A percentile compares a stretch with the other conserved stretches of the same genome.
Evolutionary conservation across 768 basidiomycete species (phyloP).

Genomic region (Podaxis pistillaris): DNA sequence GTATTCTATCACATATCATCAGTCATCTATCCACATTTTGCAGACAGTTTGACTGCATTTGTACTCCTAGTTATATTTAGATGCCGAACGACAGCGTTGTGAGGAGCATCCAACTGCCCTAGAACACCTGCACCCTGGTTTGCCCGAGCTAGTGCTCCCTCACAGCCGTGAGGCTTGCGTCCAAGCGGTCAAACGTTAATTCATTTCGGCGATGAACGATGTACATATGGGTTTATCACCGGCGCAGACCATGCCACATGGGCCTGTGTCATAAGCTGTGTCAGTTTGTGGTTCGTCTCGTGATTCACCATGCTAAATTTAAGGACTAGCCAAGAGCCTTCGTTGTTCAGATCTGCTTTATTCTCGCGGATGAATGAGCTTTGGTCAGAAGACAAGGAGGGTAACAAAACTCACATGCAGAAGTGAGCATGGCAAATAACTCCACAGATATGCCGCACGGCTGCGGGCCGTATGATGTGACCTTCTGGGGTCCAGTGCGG

Average conservation of each 20-base stretch:
- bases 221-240: neutral
- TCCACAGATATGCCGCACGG: neutral
- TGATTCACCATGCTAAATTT: neutral
- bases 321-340: neutral
- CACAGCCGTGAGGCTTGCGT: neutral
- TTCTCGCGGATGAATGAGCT: neutral
- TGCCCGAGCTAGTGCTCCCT: neutral
- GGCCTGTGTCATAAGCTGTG: no score
- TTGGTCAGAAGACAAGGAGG: neutral
- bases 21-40: neutral
- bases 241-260: neutral
- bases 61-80: neutral
- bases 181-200: neutral
- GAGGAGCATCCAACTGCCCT: neutral
- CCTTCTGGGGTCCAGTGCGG: conserved; percentile 1
- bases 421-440: neutral
- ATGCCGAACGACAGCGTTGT: neutral
- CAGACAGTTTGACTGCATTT: neutral
- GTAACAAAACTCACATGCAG: conserved; percentile 6
- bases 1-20: neutral
- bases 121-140: neutral
- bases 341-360: neutral
- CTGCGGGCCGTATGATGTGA: conserved; percentile 1
- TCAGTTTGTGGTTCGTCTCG: no score
- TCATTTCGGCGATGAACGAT: neutral